These are phyloP conservation scores for Gossypium thurberi DNA, from an alignment of 345 rosid genomes.

Conservation along the genomic window DNA sequence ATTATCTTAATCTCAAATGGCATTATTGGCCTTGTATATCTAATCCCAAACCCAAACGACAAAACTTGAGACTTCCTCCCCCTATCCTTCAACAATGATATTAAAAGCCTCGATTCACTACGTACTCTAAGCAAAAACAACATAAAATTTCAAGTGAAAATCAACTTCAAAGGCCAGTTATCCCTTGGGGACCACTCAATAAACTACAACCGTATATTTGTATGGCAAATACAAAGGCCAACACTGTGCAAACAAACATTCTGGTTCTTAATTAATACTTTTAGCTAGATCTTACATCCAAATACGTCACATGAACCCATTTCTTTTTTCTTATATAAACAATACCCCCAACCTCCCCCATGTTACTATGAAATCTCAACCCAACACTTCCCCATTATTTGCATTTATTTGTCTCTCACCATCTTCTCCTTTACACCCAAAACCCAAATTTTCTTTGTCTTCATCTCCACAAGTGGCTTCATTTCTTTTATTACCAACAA, in stretches of 20 bases:
- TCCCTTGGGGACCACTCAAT: constrained; percentile 4
- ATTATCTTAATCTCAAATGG: too few relatives aligned
- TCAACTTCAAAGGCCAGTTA: neutral
- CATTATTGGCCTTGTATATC: too few relatives aligned
- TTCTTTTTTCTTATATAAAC: constrained; percentile 8
- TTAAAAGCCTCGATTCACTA: neutral
- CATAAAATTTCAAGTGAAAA: neutral
- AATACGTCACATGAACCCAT: constrained; percentile 34
- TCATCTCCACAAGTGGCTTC: constrained; percentile 22
- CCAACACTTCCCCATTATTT: constrained; percentile 29
- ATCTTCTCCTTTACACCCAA: constrained; percentile 25
- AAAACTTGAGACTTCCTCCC: too few relatives aligned
- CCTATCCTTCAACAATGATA: neutral
- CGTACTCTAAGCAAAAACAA: neutral
- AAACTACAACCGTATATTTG: constrained; percentile 13
- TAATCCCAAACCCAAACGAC: too few relatives aligned
- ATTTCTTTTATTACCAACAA: neutral
- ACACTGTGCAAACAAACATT: constrained; percentile 7
- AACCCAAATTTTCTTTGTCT: constrained; percentile 38
- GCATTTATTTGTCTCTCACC: constrained; percentile 39
- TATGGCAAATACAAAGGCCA: constrained; percentile 37
- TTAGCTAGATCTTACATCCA: neutral
- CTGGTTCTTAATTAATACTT: neutral
- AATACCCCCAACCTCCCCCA: constrained; percentile 12
- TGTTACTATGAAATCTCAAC: constrained; percentile 29